Evolutionary conservation across 169 alveolate genomes (phyloP), one percentile per base, ranked within the genome.

Genomic region (Plasmodium falciparum): DNA sequence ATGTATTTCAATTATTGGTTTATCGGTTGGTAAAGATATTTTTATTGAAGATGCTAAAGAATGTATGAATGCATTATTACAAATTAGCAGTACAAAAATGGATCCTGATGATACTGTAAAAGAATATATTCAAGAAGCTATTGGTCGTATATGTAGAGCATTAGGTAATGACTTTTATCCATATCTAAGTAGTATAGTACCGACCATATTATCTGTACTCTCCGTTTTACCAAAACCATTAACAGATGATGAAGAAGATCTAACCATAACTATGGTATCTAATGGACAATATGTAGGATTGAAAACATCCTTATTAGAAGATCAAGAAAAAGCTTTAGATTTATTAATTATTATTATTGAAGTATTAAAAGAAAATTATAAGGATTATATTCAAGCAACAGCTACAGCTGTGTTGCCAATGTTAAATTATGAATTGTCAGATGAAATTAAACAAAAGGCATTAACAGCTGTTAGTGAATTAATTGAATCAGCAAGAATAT

Each of bases 1-100:
- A 78, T 97, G 98, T 86, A 93, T 97, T 45, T 94, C 98, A 17
- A 96, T 97, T 50, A 95, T 97, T 9, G 98, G 98, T 12, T 89
- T 95, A 88, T 86, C 95, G 43, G 95, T 97, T n/a, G 98, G 96
- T 13, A 88, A 85, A 73, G 96, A 93, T 26, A 90, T 95, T 45
- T 95, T 95, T 59, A 47, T 88, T 69, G 93, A 88, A 73, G 98
- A 95, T 67, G 98, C 97, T 7, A 95, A 93, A 47, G 97, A 95
- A 91, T 91, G 95, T 67, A 95, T 95, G 97, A 93, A 93, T 61
- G 97, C 96, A 39, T 93, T 95, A 56, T 69, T 95, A 6, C 97
- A 93, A 69, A 93, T 95, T 29, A 92, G 94, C 73, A 93, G 95
- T 20, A 93, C 93, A 39, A 96, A 95, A 29, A 73, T 93, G 85